A percentile compares a stretch with the other conserved stretches of the same genome.
Conservation (phyloP, 176 grass and related monocot genomes). For the Thinopyrum elongatum region DNA sequence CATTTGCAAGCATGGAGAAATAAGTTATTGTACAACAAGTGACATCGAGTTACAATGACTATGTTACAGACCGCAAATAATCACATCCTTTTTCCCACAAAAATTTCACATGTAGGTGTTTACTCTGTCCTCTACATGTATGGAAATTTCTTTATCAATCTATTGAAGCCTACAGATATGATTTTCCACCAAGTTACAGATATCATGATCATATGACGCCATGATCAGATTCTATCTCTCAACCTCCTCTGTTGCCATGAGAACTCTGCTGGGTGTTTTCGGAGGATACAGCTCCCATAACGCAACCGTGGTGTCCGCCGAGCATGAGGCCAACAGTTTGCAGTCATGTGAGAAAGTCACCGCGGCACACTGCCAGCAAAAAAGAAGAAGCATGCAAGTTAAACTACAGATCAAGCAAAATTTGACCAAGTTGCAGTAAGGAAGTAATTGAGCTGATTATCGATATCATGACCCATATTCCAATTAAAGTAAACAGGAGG, state of each 20-base stretch:
- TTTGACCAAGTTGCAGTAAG: not conserved
- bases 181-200: not conserved
- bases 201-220: not conserved
- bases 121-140: not conserved
- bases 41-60: not conserved
- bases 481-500: not conserved
- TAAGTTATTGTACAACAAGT: not conserved
- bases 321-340: constrained; percentile 90
- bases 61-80: not conserved
- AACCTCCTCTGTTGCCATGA: not conserved
- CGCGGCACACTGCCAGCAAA: constrained; percentile 61
- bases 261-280: constrained; percentile 14
- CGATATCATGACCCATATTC: not conserved
- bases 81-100: not conserved
- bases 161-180: not conserved
- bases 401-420: not conserved
- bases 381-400: not conserved
- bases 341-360: constrained; percentile 73
- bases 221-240: not conserved
- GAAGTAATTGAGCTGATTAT: not conserved
- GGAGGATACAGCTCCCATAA: constrained; percentile 88
- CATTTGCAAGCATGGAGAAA: too few species aligned
- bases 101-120: not conserved
- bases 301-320: constrained; percentile 66
- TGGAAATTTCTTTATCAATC: not conserved